Base-by-base conservation (phyloP, 2,329 filamentous ascomycete genomes). In the Diaporthe ampelina region DNA sequence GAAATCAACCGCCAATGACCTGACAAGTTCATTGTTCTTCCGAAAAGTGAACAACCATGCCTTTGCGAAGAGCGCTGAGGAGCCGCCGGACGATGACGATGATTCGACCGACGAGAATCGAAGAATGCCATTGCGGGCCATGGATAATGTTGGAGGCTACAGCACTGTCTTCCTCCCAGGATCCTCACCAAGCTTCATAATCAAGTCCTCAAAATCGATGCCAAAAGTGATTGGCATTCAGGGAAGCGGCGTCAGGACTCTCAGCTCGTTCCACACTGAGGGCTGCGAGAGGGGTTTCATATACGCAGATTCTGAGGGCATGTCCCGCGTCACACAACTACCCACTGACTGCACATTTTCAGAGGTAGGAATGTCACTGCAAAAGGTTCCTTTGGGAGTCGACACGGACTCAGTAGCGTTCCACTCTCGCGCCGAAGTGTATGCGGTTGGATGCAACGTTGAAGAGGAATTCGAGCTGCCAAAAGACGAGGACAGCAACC, bases 131-230 rank as follows among this genome's bases (percentile, higher is more conserved):
- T 84, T 95, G 52, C 86, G 89, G 2, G 84, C 86, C 1, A 88
- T 93, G 57, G 79, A 85, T 72, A 92, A 94, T 73, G 81, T 98
- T n/a, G 91, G 89, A 40, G 94, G 95, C 4, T 95, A 95, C 81
- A 93, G 91, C 79, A 90, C 94, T 1, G 92, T 98, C 1, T 97
- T 98, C 80, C 88, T 98, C 67, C 92, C 95, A 0, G 95, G 96
- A 0, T 83, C 88, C 5, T 94, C 94, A 0, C 94, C 96, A 0
- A 92, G 91, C 74, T 95, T 98, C 81, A 85, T 99, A 58, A 82
- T 98, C 57, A 97, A 94, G 79, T 94, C 94, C 63, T 90, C 94
- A 48, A 94, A 94, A 77, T 95, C 93, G 69, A 84, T 89, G 7
- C 95, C 96, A 0, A 92, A 91, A 77, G 89, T 98, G 19, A 83